phyloP scores from a whole-genome alignment of 768 basidiomycete genomes.

The Termitomyces titanicus region DNA sequence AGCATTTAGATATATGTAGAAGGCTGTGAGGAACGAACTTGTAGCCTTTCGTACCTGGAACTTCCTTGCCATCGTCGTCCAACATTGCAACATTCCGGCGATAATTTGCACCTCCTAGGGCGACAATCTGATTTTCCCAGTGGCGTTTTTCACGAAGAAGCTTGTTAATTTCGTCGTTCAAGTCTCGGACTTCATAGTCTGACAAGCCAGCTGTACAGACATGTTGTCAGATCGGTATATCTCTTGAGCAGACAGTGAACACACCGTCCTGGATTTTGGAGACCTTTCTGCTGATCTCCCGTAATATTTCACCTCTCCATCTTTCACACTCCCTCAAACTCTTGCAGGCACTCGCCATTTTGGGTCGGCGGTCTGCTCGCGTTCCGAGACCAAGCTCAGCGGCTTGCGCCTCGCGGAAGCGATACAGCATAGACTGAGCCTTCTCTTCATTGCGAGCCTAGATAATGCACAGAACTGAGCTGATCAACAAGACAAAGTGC shows the following conservation, averaged over 20 bases:
- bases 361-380: slow-evolving; percentile 79
- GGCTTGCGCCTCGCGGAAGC: slow-evolving; percentile 95
- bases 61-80: slow-evolving; percentile 93
- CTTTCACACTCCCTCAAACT: slow-evolving; percentile 90
- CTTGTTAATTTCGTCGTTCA: slow-evolving; percentile 98
- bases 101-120: slow-evolving; percentile 94
- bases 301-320: slow-evolving; percentile 92
- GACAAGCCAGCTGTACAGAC: slow-evolving; percentile 71
- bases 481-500: background rate
- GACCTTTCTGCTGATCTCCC: slow-evolving; percentile 94
- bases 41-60: slow-evolving; percentile 96
- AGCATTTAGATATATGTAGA: background rate
- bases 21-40: slow-evolving; percentile 53
- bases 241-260: background rate
- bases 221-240: background rate
- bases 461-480: background rate
- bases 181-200: slow-evolving; percentile 92
- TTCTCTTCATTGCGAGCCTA: slow-evolving; percentile 99
- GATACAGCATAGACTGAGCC: slow-evolving; percentile 37
- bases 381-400: slow-evolving; percentile 92
- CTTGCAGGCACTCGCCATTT: slow-evolving; percentile 91
- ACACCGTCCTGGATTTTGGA: slow-evolving; percentile 88
- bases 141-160: slow-evolving; percentile 92
- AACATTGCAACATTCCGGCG: slow-evolving; percentile 90
- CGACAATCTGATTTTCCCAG: slow-evolving; percentile 99